A percentile compares a stretch with the other conserved stretches of the same genome.
These are phyloP conservation scores for Phytophthora citricola DNA, from an alignment of 352 stramenopile species.

Conservation along the genomic window DNA sequence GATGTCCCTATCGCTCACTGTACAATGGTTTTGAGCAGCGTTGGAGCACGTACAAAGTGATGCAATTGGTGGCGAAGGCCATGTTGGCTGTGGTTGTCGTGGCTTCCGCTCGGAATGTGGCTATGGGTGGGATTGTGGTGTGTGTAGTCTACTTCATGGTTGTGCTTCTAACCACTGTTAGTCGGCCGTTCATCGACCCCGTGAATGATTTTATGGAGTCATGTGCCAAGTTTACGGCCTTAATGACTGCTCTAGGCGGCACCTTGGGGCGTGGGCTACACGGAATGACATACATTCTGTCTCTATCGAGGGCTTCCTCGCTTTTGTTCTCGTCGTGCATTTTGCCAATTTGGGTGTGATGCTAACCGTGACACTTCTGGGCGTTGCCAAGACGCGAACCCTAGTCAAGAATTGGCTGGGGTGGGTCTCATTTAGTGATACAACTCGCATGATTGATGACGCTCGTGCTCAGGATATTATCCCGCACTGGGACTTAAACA, in stretches of 20 bases:
- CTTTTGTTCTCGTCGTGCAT: conserved; percentile 48
- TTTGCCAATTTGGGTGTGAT: conserved; percentile 45
- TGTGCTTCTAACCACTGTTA: conserved; percentile 35
- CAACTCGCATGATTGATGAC: conserved; percentile 37
- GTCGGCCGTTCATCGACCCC: conserved; percentile 51
- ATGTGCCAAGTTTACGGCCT: conserved; percentile 38
- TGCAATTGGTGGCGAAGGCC: conserved; percentile 50
- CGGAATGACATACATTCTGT: conserved; percentile 12
- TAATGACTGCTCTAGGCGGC: conserved; percentile 42
- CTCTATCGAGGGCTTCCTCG: conserved; percentile 11
- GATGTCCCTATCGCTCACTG: conserved; percentile 53
- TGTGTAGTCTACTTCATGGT: conserved; percentile 37
- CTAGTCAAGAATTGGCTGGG: conserved; percentile 49
- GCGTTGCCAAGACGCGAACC: conserved; percentile 32
- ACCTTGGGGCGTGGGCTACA: conserved; percentile 18
- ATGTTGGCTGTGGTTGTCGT: conserved; percentile 41
- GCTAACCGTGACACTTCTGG: conserved; percentile 39
- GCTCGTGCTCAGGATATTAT: conserved; percentile 28
- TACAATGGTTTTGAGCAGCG: conserved; percentile 55
- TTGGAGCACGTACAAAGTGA: conserved; percentile 56
- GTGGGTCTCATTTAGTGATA: conserved; percentile 52
- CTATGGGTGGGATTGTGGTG: conserved; percentile 27
- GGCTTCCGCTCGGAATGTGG: conserved; percentile 10
- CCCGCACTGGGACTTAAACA: conserved; percentile 47
- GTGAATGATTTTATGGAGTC: conserved; percentile 56